Percentiles rank a stretch among this genome's conserved stretches.
These are phyloP conservation scores for Paracoccidioides lutzii DNA, from an alignment of 2,329 filamentous ascomycete genomes.

Conservation along the genomic window DNA sequence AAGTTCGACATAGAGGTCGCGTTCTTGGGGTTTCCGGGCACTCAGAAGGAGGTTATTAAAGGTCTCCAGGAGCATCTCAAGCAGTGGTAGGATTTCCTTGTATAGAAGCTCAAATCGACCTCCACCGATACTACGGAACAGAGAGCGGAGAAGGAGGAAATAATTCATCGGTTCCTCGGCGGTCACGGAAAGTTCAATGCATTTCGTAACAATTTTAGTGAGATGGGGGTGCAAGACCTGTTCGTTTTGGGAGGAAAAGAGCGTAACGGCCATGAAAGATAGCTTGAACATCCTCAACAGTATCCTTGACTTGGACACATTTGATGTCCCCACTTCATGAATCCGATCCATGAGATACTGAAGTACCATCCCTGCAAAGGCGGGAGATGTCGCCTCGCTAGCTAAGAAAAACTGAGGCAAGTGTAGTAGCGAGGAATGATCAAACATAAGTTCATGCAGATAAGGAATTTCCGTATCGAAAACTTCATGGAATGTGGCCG, in stretches of 20 bases:
- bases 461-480: constrained; percentile 96
- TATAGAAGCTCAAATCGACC: constrained; percentile 96
- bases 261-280: constrained; percentile 96
- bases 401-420: constrained; percentile 97
- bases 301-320: constrained; percentile 86
- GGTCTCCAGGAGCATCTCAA: constrained; percentile 96
- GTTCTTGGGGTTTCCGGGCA: constrained; percentile 75
- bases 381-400: constrained; percentile 94
- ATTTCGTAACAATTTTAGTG: constrained; percentile 92
- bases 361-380: constrained; percentile 94
- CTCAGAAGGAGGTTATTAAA: constrained; percentile 89
- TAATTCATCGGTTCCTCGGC: constrained; percentile 99
- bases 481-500: constrained; percentile 95
- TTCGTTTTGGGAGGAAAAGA: constrained; percentile 91
- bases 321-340: constrained; percentile 81
- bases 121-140: constrained; percentile 93
- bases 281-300: constrained; percentile 90
- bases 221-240: constrained; percentile 91
- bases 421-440: constrained; percentile 85
- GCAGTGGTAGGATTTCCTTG: constrained; percentile 87
- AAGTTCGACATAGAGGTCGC: constrained; percentile 92
- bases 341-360: constrained; percentile 97
- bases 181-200: constrained; percentile 87
- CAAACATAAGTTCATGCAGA: constrained; percentile 95
- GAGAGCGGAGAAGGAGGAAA: constrained; percentile 77